Evolutionary conservation across 2,329 filamentous ascomycete genomes (phyloP).

Genomic region (Xylaria sp.): DNA sequence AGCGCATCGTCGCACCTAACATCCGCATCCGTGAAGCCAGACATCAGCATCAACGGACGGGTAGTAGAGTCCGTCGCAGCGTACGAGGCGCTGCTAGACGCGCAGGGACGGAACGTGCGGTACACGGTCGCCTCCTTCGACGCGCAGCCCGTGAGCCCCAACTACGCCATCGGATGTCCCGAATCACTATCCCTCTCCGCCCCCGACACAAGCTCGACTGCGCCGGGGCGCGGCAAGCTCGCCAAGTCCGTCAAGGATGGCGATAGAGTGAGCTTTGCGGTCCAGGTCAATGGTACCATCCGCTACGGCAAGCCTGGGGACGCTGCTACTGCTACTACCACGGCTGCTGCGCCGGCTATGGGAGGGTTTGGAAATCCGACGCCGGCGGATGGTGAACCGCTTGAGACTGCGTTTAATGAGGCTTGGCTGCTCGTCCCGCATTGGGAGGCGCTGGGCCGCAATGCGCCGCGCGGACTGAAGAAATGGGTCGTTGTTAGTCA

Average conservation of each 20-base stretch:
- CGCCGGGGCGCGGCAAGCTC: constrained; percentile 35
- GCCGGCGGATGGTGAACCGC: constrained; percentile 53
- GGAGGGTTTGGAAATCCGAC: constrained; percentile 43
- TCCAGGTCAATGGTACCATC: constrained; percentile 66
- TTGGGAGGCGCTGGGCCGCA: constrained; percentile 66
- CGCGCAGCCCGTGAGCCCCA: constrained; percentile 79
- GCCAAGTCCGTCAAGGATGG: constrained; percentile 53
- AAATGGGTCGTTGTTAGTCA: constrained; percentile 77
- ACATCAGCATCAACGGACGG: constrained; percentile 84
- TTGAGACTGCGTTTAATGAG: constrained; percentile 78
- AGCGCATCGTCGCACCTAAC: constrained; percentile 63
- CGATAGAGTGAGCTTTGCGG: constrained; percentile 72
- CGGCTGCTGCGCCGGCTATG: background rate
- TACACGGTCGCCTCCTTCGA: constrained; percentile 83
- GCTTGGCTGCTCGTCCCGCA: constrained; percentile 84
- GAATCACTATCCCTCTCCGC: constrained; percentile 48
- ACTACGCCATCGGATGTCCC: constrained; percentile 67
- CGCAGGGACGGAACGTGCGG: constrained; percentile 60
- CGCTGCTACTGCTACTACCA: constrained; percentile 42
- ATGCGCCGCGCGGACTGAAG: constrained; percentile 62
- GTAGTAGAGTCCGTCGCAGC: constrained; percentile 67
- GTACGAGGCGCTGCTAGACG: constrained; percentile 74
- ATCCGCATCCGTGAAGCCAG: constrained; percentile 63
- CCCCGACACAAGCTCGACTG: background rate
- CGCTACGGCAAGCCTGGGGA: constrained; percentile 46